These are phyloP conservation scores for Trametes sp. DNA, from an alignment of 1,284 basidiomycete species.

Conservation along the genomic window DNA sequence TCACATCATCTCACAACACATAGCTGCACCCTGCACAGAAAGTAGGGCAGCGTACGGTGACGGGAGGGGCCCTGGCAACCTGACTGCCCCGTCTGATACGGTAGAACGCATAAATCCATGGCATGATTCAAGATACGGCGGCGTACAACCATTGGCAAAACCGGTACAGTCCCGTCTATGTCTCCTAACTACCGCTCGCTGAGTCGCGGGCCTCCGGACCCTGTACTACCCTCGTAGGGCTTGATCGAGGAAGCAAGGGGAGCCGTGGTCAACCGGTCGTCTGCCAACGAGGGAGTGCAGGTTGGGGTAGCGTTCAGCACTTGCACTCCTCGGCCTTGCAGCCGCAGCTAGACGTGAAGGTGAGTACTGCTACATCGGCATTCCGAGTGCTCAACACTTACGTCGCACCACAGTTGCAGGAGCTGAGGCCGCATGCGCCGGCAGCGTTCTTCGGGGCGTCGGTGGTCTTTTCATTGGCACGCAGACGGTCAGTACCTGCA, in stretches of 20 bases:
- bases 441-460: conserved; percentile 52
- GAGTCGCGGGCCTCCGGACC: no score
- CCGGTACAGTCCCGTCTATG: conserved; percentile 5
- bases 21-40: no score
- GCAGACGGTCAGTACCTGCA: not conserved
- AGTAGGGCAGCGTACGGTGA: no score
- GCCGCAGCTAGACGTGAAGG: conserved; percentile 49
- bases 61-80: no score
- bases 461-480: conserved; percentile 43
- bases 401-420: conserved; percentile 61
- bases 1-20: no score
- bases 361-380: not conserved
- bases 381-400: conserved; percentile 39
- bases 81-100: no score
- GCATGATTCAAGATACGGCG: not conserved
- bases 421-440: conserved; percentile 57
- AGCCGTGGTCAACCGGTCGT: conserved; percentile 6
- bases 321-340: conserved; percentile 70
- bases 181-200: conserved; percentile 28
- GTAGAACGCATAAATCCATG: no score
- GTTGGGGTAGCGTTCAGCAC: conserved; percentile 50
- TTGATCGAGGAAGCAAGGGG: not conserved
- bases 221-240: not conserved
- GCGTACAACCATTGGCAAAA: conserved; percentile 4
- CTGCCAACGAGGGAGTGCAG: conserved; percentile 1